Conservation (phyloP, 2,329 filamentous ascomycete species). For the Phoma sp. region DNA sequence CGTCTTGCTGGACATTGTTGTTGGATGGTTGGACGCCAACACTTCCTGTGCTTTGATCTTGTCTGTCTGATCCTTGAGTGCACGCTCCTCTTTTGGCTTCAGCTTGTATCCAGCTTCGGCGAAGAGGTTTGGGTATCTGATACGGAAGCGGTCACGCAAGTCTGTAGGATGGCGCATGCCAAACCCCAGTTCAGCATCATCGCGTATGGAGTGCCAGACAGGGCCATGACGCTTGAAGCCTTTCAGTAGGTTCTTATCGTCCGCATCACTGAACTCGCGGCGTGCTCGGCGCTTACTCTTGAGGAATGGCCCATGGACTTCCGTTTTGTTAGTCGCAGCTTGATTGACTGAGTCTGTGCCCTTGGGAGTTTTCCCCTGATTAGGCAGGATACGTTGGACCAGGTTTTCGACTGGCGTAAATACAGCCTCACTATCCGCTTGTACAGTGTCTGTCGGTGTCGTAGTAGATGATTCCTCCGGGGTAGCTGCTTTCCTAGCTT, state of each 20-base stretch:
- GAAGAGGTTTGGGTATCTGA: slow-evolving; percentile 65
- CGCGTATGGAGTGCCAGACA: slow-evolving; percentile 66
- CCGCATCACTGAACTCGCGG: slow-evolving; percentile 62
- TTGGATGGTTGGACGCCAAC: background rate
- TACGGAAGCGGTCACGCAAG: slow-evolving; percentile 68
- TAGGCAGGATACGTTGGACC: background rate
- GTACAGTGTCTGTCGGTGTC: background rate
- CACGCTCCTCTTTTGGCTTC: slow-evolving; percentile 39
- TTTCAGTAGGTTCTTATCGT: slow-evolving; percentile 65
- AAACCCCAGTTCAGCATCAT: slow-evolving; percentile 62
- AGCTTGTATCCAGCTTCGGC: slow-evolving; percentile 56
- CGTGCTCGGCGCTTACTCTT: slow-evolving; percentile 62
- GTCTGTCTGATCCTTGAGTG: slow-evolving; percentile 22
- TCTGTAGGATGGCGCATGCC: slow-evolving; percentile 62
- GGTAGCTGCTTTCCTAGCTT: slow-evolving; percentile 40
- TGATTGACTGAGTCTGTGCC: background rate
- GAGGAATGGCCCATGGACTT: slow-evolving; percentile 58
- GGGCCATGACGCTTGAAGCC: slow-evolving; percentile 67
- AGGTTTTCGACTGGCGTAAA: background rate
- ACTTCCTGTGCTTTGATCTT: slow-evolving; percentile 7
- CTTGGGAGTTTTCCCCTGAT: background rate
- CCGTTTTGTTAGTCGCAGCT: slow-evolving; percentile 49
- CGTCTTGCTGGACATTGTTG: background rate
- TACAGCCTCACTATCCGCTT: background rate
- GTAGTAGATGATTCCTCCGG: slow-evolving; percentile 42